These are phyloP conservation scores for Colletotrichum viniferum DNA, from an alignment of 2,329 filamentous ascomycete species.

Conservation along the genomic window DNA sequence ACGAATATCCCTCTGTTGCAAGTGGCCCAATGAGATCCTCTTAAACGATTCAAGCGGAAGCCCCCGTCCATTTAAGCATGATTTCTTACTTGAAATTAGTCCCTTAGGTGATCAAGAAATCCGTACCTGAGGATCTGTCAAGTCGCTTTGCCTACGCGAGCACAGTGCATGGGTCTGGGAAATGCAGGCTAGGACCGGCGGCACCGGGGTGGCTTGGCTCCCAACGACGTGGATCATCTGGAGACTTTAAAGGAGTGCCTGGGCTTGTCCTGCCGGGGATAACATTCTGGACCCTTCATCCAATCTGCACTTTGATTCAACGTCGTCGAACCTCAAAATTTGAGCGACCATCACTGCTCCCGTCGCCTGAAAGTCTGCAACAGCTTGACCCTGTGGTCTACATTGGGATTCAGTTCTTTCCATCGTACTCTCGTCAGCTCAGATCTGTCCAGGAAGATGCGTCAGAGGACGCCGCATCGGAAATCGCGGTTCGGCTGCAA, in stretches of 20 bases:
- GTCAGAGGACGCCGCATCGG: conserved; percentile 29
- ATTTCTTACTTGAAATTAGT: neutral
- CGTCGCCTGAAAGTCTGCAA: neutral
- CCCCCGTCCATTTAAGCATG: too few species aligned
- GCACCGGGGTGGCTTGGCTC: neutral
- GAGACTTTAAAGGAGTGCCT: neutral
- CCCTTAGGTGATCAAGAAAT: neutral
- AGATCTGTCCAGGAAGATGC: neutral
- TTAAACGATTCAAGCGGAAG: too few species aligned
- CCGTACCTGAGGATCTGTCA: neutral
- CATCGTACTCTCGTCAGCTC: neutral
- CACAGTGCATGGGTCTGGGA: neutral
- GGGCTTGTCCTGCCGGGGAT: neutral
- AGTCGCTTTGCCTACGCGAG: neutral
- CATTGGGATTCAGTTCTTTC: neutral
- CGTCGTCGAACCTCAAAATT: neutral
- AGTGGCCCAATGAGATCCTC: too few species aligned
- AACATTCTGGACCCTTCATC: neutral
- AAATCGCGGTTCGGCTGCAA: conserved; percentile 45
- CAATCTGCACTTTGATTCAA: neutral
- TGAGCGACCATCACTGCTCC: neutral
- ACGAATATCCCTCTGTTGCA: too few species aligned
- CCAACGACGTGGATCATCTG: neutral
- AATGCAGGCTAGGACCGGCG: neutral
- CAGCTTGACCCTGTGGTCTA: accelerated